phyloP scores from a whole-genome alignment of 2,329 filamentous ascomycete genomes.

The Lecanicillium sp. region DNA sequence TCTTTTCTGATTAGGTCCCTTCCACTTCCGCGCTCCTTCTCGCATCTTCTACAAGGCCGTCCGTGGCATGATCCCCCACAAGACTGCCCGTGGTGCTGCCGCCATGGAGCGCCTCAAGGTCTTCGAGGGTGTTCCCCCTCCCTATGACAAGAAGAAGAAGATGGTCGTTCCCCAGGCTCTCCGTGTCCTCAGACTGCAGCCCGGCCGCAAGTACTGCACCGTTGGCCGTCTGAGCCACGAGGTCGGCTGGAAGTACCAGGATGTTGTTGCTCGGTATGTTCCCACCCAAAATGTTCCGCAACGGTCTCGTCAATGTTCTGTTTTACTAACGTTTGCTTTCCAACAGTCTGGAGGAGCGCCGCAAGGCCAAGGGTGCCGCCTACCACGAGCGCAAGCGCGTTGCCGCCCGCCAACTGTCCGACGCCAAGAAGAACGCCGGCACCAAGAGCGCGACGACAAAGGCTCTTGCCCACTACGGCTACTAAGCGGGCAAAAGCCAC shows the following conservation, averaged over 20 bases:
- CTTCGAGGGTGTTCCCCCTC: conserved; percentile 97
- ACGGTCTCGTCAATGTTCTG: no score
- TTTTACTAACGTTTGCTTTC: conserved; percentile 8
- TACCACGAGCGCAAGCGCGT: conserved; percentile 99
- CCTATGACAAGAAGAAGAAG: conserved; percentile 99
- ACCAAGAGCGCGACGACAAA: conserved; percentile 80
- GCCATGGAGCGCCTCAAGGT: conserved; percentile 98
- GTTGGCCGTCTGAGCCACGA: conserved; percentile 96
- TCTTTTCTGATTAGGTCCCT: conserved; percentile 61
- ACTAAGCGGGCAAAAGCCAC: conserved; percentile 49
- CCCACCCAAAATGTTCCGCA: no score
- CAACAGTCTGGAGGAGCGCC: conserved; percentile 89
- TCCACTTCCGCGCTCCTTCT: conserved; percentile 99
- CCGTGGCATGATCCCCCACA: conserved; percentile 99
- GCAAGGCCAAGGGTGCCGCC: conserved; percentile 97
- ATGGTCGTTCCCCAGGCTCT: conserved; percentile 98
- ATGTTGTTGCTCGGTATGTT: conserved; percentile 81
- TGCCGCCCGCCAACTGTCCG: conserved; percentile 78
- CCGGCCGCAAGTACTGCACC: conserved; percentile 99
- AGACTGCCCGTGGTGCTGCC: conserved; percentile 94
- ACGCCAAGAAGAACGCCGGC: conserved; percentile 87
- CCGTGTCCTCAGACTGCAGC: conserved; percentile 92
- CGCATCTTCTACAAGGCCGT: conserved; percentile 99
- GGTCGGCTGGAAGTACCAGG: conserved; percentile 99
- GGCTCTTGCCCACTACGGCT: conserved; percentile 84